Percentiles rank a stretch among this genome's conserved stretches.
Conservation (phyloP, 306 rosid species). For the Acacia crassicarpa region DNA sequence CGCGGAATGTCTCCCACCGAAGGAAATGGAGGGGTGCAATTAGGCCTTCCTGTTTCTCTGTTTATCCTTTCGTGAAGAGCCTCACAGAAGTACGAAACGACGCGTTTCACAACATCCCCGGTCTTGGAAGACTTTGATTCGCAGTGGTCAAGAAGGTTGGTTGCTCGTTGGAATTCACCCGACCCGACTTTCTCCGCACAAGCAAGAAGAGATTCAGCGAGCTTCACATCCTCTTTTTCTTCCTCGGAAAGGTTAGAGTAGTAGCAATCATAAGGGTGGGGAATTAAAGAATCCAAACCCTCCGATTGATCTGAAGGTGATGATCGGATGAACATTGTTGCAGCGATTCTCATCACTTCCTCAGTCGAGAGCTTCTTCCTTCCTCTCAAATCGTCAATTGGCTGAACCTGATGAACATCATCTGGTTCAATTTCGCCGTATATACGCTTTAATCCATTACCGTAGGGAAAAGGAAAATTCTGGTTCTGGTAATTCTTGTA, state of each 20-base stretch:
- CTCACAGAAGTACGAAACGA: slow-evolving; percentile 51
- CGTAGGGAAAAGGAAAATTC: slow-evolving; percentile 23
- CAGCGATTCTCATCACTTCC: slow-evolving; percentile 62
- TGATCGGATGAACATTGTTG: slow-evolving; percentile 61
- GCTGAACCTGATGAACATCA: background rate
- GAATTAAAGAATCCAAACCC: slow-evolving; percentile 22
- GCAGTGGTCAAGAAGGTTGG: slow-evolving; percentile 44
- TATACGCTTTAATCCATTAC: slow-evolving; percentile 43
- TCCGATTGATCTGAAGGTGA: slow-evolving; percentile 27
- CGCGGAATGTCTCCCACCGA: background rate
- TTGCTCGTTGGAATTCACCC: slow-evolving; percentile 51
- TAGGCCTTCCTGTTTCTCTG: slow-evolving; percentile 49
- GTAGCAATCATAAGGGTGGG: slow-evolving; percentile 48
- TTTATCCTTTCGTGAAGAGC: slow-evolving; percentile 60
- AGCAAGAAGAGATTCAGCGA: slow-evolving; percentile 60
- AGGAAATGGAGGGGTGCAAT: background rate
- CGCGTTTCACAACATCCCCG: slow-evolving; percentile 51
- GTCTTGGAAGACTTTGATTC: slow-evolving; percentile 35
- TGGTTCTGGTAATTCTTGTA: slow-evolving; percentile 10
- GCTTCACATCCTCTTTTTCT: slow-evolving; percentile 50
- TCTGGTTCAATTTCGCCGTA: slow-evolving; percentile 19
- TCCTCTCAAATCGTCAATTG: background rate
- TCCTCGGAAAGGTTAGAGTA: slow-evolving; percentile 51
- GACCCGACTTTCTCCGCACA: slow-evolving; percentile 66
- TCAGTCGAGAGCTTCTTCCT: slow-evolving; percentile 52